Conservation (phyloP, 2,329 filamentous ascomycete genomes). For the Knoxdaviesia proteae region DNA sequence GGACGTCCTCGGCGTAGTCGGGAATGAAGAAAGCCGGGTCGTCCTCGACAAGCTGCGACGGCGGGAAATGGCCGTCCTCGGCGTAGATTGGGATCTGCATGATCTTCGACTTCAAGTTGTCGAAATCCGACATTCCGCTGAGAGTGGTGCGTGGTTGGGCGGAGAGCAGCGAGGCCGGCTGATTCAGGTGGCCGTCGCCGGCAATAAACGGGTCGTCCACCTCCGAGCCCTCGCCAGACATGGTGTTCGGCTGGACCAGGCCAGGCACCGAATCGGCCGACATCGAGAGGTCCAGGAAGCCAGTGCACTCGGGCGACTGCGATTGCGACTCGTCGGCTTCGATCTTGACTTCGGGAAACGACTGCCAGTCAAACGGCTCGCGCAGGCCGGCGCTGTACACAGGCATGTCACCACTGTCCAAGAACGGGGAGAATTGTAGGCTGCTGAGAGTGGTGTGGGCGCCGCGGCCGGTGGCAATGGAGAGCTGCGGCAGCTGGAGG, state of each 20-base stretch:
- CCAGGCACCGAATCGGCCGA: conserved; percentile 13
- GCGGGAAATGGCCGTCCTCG: neutral
- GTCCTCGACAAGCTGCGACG: conserved; percentile 22
- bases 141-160: too few relatives aligned
- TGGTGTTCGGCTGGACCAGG: conserved; percentile 23
- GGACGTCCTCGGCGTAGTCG: conserved; percentile 18
- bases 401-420: conserved; percentile 20
- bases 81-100: neutral
- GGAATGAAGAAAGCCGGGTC: conserved; percentile 28
- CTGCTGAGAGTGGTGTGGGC: conserved; percentile 16
- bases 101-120: neutral
- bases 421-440: too few relatives aligned
- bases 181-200: too few relatives aligned
- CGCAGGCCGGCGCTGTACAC: conserved; percentile 42
- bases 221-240: conserved; percentile 47
- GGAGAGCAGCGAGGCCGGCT: too few relatives aligned
- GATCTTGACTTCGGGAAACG: conserved; percentile 16
- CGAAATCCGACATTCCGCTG: neutral
- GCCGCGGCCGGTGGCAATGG: conserved; percentile 21
- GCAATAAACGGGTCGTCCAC: conserved; percentile 28
- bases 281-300: conserved; percentile 1
- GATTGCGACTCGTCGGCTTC: neutral
- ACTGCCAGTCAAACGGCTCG: conserved; percentile 17
- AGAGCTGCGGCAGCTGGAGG: conserved; percentile 16
- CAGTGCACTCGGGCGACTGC: neutral